Evolutionary conservation across 2,329 filamentous ascomycete genomes (phyloP).

Genomic region (Emmonsia crescens): DNA sequence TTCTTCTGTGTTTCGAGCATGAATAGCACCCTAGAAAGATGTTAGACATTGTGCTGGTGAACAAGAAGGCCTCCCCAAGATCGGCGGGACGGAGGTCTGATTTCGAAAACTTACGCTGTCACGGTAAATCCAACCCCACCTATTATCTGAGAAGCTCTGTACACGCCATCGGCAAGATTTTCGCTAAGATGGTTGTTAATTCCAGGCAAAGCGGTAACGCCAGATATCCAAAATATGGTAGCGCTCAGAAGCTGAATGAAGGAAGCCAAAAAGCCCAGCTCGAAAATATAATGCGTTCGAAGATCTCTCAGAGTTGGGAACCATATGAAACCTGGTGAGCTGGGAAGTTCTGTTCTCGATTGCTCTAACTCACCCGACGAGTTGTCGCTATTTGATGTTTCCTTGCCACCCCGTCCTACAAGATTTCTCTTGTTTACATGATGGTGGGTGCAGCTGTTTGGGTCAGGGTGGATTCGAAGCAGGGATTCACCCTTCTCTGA

Average conservation of each 20-base stretch:
- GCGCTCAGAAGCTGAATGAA: constrained; percentile 47
- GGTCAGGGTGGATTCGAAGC: neutral
- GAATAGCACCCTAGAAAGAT: constrained; percentile 40
- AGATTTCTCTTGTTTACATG: constrained; percentile 31
- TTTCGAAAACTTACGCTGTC: constrained; percentile 26
- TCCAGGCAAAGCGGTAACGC: constrained; percentile 49
- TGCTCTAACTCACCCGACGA: neutral
- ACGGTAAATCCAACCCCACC: constrained; percentile 53
- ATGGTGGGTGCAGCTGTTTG: constrained; percentile 29
- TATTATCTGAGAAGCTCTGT: constrained; percentile 53
- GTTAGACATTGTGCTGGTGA: neutral
- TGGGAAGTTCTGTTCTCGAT: neutral
- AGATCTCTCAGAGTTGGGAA: constrained; percentile 48
- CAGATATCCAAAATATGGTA: constrained; percentile 54
- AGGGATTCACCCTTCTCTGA: constrained; percentile 20
- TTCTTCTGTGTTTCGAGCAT: constrained; percentile 55
- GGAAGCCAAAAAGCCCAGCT: constrained; percentile 53
- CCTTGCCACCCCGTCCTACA: constrained; percentile 21
- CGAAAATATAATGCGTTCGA: constrained; percentile 48
- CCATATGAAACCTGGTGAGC: constrained; percentile 33
- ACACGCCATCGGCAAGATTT: constrained; percentile 43
- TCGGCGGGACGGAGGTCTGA: neutral
- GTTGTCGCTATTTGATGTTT: neutral
- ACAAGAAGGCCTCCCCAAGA: neutral
- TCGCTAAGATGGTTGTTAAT: constrained; percentile 43